Percentiles rank a stretch among this genome's conserved stretches.
These are phyloP conservation scores for Arxiozyma bovina DNA, from an alignment of 1,139 yeast species.

Conservation along the genomic window DNA sequence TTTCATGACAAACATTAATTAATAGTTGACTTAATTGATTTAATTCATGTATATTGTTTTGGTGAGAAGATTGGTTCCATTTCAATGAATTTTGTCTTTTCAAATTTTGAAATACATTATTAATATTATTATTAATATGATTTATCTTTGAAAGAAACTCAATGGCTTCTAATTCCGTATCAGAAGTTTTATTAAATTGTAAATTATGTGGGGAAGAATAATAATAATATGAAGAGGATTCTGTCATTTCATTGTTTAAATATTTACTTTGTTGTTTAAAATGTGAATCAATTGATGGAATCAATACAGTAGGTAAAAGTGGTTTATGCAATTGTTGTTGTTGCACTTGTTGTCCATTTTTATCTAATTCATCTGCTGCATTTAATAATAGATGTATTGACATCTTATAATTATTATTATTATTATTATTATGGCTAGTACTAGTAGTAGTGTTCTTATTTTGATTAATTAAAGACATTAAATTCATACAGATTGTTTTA, in stretches of 20 bases:
- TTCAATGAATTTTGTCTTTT: neutral
- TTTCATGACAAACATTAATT: neutral
- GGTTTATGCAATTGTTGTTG: neutral
- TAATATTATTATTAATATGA: neutral
- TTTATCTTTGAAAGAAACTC: neutral
- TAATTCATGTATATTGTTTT: neutral
- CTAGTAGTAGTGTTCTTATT: neutral
- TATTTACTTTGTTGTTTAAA: neutral
- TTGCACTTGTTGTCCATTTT: neutral
- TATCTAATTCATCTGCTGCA: neutral
- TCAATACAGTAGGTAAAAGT: neutral
- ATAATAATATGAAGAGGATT: too few relatives aligned
- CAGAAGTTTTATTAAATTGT: neutral
- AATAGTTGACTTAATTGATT: neutral
- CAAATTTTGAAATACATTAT: neutral
- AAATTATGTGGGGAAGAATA: too few relatives aligned
- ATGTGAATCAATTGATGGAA: neutral
- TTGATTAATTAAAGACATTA: neutral
- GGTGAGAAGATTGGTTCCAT: neutral
- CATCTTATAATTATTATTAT: neutral
- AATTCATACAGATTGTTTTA: neutral
- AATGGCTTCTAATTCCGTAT: neutral
- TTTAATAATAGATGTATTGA: neutral
- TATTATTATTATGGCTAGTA: neutral
- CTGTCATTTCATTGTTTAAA: too few relatives aligned